Evolutionary conservation across 306 rosid genomes (phyloP), one percentile per base, ranked within the genome.

Genomic region (Sicyos baderoa): DNA sequence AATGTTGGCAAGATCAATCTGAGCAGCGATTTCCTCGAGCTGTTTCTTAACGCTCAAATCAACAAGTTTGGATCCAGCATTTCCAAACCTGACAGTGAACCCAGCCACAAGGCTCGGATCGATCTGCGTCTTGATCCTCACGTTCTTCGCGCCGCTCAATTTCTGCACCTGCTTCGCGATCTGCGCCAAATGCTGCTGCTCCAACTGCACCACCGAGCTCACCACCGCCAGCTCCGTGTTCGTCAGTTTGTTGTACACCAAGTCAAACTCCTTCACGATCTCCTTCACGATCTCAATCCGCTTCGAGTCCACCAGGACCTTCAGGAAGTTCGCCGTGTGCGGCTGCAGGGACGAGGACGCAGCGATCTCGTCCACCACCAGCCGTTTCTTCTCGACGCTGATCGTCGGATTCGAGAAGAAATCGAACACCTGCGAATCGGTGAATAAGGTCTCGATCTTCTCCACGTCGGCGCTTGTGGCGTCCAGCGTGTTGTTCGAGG

Each of bases 151-250:
- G 3, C 96, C 99, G 0, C 91, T 90, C 44, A 93, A 80, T 69
- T 90, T 93, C 91, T 93, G 99, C 67, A 93, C 96, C 84, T 88
- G 97, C 82, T 90, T 93, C 12, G 94, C 95, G 3, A 93, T 93
- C 85, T 93, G 97, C 7, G 99, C 82, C 82, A 93, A 67, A 76
- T 93, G 97, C 80, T 90, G 86, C 48, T 92, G 76, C 77, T 93
- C 99, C 78, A 93, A 66, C 54, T 80, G 65, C 88, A 93, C 97
- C 65, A 93, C 96, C n/a, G 99, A 93, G 60, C 84, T 85, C 79
- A 90, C 99, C 23, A 88, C 79, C 0, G 89, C 97, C 1, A 85
- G 73, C 72, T 86, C 94, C 2, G 99, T 93, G 3, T 88, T 75
- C 0, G 96, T 90, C 18, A 86, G 0, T 1, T 40, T 15, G 79